These are phyloP conservation scores for Pyrus hybrid DNA, from an alignment of 331 rosid species.

Conservation along the genomic window DNA sequence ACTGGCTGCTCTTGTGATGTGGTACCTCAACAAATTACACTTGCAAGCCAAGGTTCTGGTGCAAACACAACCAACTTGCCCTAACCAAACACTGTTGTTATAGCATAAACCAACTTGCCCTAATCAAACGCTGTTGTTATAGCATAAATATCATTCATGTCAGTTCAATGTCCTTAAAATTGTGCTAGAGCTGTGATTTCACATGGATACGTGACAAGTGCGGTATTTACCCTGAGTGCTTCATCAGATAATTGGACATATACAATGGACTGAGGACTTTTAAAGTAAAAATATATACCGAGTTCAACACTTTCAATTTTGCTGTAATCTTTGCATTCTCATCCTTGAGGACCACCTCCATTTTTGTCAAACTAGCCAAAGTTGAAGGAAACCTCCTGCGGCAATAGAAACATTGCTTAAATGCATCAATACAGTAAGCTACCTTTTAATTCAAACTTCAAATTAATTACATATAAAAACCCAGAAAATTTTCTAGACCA, in stretches of 20 bases:
- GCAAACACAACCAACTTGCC: background rate
- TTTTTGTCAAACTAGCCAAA: constrained; percentile 69
- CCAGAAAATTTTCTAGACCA: constrained; percentile 2
- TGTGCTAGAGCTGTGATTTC: background rate
- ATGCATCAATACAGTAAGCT: constrained; percentile 5
- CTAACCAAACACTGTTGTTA: background rate
- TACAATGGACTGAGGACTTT: background rate
- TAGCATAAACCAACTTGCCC: no score
- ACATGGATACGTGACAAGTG: background rate
- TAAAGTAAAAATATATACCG: constrained; percentile 36
- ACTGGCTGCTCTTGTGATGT: background rate
- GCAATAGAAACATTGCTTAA: constrained; percentile 6
- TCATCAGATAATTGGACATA: background rate
- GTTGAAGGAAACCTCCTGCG: constrained; percentile 81
- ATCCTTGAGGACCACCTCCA: constrained; percentile 74
- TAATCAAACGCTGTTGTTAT: no score
- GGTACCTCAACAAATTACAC: background rate
- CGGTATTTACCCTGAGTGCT: background rate
- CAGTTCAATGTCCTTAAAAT: background rate
- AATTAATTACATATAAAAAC: background rate
- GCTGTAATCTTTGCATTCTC: constrained; percentile 82
- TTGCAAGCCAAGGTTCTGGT: background rate
- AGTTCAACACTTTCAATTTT: constrained; percentile 48
- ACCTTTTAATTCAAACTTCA: constrained; percentile 7
- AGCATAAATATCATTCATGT: background rate